These are phyloP conservation scores for Intubia oerlemansii DNA, from an alignment of 2,329 filamentous ascomycete genomes.

Conservation along the genomic window DNA sequence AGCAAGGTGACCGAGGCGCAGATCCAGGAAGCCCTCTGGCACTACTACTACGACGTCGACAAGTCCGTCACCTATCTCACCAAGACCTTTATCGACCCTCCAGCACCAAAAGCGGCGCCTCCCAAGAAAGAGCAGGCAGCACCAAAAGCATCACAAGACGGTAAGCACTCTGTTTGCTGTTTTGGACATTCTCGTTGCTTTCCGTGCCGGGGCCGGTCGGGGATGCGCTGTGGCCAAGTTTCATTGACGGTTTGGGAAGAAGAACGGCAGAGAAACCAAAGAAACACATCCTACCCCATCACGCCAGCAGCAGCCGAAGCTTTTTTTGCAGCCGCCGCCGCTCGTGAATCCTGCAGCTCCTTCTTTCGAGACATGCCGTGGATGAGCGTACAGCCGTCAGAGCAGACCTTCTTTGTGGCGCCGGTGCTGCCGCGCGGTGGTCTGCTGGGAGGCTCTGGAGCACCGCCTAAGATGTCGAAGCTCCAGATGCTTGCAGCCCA, in stretches of 20 bases:
- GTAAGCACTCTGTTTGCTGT: neutral
- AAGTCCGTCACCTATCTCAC: conserved; percentile 68
- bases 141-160: conserved; percentile 9
- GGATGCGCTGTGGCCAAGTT: conserved; percentile 1
- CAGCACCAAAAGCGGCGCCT: no score
- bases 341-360: conserved; percentile 14
- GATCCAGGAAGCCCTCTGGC: conserved; percentile 79
- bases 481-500: conserved; percentile 75
- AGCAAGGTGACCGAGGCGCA: conserved; percentile 37
- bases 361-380: conserved; percentile 79
- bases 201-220: neutral
- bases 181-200: neutral
- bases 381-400: conserved; percentile 47
- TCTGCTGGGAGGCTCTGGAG: conserved; percentile 54
- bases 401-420: conserved; percentile 43
- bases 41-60: conserved; percentile 86
- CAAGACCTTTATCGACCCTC: conserved; percentile 35
- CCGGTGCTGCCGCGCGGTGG: conserved; percentile 35
- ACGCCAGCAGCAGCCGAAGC: no score
- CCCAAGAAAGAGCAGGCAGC: conserved; percentile 11
- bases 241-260: conserved; percentile 7
- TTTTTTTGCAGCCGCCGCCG: no score
- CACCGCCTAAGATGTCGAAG: conserved; percentile 60
- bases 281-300: no score
- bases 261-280: no score